phyloP scores from a whole-genome alignment of 169 alveolate species.

The Cryptosporidium bovis region DNA sequence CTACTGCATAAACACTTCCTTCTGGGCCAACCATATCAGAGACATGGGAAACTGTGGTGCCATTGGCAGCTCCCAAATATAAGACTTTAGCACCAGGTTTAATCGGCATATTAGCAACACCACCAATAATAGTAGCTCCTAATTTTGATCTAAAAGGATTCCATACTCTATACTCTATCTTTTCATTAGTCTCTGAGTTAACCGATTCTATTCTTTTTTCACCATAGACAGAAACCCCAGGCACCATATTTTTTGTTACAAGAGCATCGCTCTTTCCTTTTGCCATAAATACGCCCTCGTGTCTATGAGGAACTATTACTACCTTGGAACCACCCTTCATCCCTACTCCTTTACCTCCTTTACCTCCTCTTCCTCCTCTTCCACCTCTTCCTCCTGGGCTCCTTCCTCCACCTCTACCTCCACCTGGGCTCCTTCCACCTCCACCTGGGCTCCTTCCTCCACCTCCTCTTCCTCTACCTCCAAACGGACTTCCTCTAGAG shows the following conservation, averaged over 20 bases:
- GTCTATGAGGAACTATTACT: constrained; percentile 94
- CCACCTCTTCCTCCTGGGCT: constrained; percentile 80
- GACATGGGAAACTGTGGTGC: constrained; percentile 99
- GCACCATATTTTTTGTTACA: constrained; percentile 95
- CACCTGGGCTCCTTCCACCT: constrained; percentile 79
- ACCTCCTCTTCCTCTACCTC: constrained; percentile 82
- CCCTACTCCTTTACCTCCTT: constrained; percentile 83
- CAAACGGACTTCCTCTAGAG: constrained; percentile 77
- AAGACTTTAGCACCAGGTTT: constrained; percentile 97
- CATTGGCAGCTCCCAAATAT: constrained; percentile 98
- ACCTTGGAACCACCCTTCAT: constrained; percentile 91
- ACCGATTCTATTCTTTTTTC: constrained; percentile 96
- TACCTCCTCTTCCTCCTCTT: constrained; percentile 81
- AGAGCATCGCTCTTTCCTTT: constrained; percentile 97
- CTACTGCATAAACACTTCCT: constrained; percentile 99
- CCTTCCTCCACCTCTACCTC: constrained; percentile 83
- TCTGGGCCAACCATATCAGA: constrained; percentile 99
- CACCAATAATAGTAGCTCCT: constrained; percentile 98
- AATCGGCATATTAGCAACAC: constrained; percentile 96
- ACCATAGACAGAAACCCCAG: constrained; percentile 99
- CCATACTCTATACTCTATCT: constrained; percentile 99
- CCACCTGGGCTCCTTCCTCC: constrained; percentile 76
- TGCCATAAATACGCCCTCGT: constrained; percentile 96
- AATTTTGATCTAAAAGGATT: constrained; percentile 98
- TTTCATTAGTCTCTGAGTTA: constrained; percentile 88